A percentile compares a stretch with the other conserved stretches of the same genome.
phyloP scores from a whole-genome alignment of 352 stramenopile genomes.

The Globisporangium viniferum region DNA sequence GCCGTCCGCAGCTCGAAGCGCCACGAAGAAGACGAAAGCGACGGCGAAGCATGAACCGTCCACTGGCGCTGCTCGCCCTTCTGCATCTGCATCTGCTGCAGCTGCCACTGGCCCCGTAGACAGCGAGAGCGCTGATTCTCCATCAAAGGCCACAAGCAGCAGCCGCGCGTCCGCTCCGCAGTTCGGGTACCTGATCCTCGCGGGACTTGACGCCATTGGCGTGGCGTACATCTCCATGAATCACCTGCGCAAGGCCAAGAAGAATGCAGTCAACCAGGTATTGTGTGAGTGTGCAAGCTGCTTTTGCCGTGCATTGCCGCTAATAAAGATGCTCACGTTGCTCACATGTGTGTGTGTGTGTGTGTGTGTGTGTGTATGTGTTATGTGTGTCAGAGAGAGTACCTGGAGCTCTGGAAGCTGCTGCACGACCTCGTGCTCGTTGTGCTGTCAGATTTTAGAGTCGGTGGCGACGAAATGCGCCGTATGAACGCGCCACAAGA shows the following conservation, averaged over 20 bases:
- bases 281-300: neutral
- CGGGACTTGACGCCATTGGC: conserved; percentile 40
- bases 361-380: neutral
- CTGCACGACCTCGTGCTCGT: conserved; percentile 68
- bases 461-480: conserved; percentile 41
- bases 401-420: conserved; percentile 45
- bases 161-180: conserved; percentile 20
- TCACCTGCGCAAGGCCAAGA: conserved; percentile 62
- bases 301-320: neutral
- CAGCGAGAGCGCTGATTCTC: neutral
- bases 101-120: neutral
- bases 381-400: conserved; percentile 34
- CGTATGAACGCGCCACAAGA: conserved; percentile 16
- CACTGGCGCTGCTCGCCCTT: neutral
- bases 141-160: neutral
- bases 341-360: neutral
- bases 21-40: neutral
- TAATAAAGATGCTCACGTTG: neutral
- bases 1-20: neutral
- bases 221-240: conserved; percentile 53
- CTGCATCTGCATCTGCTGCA: neutral
- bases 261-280: conserved; percentile 33
- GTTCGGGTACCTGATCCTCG: conserved; percentile 41
- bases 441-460: conserved; percentile 53
- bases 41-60: neutral